A percentile compares a stretch with the other conserved stretches of the same genome.
Conservation (phyloP, 2,329 filamentous ascomycete genomes). For the Neoascochyta sp. region DNA sequence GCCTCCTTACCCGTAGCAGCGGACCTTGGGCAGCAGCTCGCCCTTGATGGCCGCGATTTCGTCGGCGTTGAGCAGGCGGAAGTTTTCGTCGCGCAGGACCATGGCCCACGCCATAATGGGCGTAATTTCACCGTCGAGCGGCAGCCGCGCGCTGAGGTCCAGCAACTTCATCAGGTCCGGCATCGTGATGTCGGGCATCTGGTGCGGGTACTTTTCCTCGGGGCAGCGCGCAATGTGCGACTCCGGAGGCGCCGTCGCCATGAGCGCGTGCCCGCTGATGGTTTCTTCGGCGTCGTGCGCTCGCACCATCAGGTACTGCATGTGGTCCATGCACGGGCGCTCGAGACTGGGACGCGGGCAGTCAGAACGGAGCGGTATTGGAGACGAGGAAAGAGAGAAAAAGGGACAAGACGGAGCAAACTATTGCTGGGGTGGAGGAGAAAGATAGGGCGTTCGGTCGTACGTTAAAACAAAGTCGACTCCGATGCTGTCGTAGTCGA, state of each 20-base stretch:
- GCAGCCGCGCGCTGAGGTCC: conserved; percentile 76
- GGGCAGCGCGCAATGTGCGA: conserved; percentile 56
- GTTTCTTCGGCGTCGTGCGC: conserved; percentile 52
- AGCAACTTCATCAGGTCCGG: conserved; percentile 76
- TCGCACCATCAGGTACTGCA: conserved; percentile 69
- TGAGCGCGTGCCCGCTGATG: conserved; percentile 82
- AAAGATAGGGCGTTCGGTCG: conserved; percentile 62
- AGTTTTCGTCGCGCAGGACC: conserved; percentile 59
- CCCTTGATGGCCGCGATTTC: conserved; percentile 71
- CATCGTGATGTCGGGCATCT: conserved; percentile 72
- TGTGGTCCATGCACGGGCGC: conserved; percentile 87
- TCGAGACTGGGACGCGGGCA: conserved; percentile 62
- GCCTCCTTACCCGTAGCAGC: conserved; percentile 79
- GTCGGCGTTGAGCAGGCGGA: conserved; percentile 59
- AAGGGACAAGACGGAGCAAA: conserved; percentile 17
- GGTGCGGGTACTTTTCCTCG: conserved; percentile 57
- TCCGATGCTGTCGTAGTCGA: conserved; percentile 77
- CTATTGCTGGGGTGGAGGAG: conserved; percentile 41
- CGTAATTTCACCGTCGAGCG: conserved; percentile 86
- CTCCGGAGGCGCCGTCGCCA: conserved; percentile 84
- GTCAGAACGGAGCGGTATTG: conserved; percentile 34
- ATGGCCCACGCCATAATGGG: conserved; percentile 93
- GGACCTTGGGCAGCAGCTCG: conserved; percentile 73
- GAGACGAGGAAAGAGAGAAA: conserved; percentile 13
- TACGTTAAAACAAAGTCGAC: conserved; percentile 93